These are phyloP conservation scores for Saccharomycopsis phalli DNA, from an alignment of 1,139 yeast genomes.

Conservation along the genomic window DNA sequence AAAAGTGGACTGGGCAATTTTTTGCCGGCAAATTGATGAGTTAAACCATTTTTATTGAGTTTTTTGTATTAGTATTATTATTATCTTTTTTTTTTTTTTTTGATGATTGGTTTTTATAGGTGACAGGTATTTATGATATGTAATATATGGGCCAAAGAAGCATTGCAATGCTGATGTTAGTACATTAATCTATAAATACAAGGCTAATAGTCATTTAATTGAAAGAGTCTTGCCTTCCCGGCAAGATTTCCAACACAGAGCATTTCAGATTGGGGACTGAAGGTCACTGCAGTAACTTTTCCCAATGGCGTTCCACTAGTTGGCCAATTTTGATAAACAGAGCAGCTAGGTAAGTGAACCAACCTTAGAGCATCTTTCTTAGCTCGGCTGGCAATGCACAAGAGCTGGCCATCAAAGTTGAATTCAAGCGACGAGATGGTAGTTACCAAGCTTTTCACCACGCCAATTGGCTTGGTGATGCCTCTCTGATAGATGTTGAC, in stretches of 20 bases:
- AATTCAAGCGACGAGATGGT: slow-evolving; percentile 67
- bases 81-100: neutral
- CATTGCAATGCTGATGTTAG: neutral
- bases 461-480: slow-evolving; percentile 39
- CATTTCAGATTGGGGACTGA: slow-evolving; percentile 78
- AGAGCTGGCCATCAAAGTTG: slow-evolving; percentile 81
- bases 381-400: slow-evolving; percentile 79
- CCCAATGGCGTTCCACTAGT: slow-evolving; percentile 95
- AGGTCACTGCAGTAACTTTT: slow-evolving; percentile 72
- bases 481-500: slow-evolving; percentile 75
- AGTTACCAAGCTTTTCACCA: slow-evolving; percentile 74
- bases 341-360: slow-evolving; percentile 81
- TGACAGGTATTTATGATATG: neutral
- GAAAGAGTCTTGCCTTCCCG: slow-evolving; percentile 88
- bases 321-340: slow-evolving; percentile 94
- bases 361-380: slow-evolving; percentile 79
- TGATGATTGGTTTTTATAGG: neutral
- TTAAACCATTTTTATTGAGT: slow-evolving; percentile 11
- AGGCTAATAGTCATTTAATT: slow-evolving; percentile 65
- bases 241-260: slow-evolving; percentile 84
- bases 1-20: slow-evolving; percentile 14
- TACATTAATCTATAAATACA: neutral
- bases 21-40: slow-evolving; percentile 14
- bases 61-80: slow-evolving; percentile 1
- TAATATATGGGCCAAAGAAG: neutral